Evolutionary conservation across 2,329 filamentous ascomycete species (phyloP).

Genomic region (Xylaria polymorpha): DNA sequence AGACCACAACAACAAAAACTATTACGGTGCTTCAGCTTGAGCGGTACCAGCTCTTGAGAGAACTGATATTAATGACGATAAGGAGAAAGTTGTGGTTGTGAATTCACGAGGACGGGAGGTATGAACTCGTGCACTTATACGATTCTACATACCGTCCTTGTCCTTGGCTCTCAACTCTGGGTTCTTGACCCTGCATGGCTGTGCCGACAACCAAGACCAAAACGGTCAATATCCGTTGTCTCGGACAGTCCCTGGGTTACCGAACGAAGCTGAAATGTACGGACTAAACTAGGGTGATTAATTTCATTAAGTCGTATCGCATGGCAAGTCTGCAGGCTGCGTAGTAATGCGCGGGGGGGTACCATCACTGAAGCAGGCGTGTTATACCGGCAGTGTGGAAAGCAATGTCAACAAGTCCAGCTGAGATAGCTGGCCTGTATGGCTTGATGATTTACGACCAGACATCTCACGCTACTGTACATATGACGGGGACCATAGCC

Average conservation of each 20-base stretch:
- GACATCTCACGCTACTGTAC: not conserved
- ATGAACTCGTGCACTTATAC: constrained; percentile 10
- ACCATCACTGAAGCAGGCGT: not conserved
- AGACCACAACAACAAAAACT: constrained; percentile 28
- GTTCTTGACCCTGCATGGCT: not conserved
- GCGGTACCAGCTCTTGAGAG: constrained; percentile 21
- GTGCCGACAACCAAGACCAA: constrained; percentile 2
- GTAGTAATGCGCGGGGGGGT: not conserved
- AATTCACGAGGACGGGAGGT: not conserved
- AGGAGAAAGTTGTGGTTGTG: not conserved
- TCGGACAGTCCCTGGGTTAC: not conserved
- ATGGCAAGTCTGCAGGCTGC: not conserved
- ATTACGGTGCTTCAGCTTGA: constrained; percentile 36
- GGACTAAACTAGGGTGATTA: not conserved
- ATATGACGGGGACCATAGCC: not conserved
- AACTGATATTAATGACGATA: constrained; percentile 17
- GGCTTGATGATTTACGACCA: not conserved
- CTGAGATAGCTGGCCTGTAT: not conserved
- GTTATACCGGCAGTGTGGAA: not conserved
- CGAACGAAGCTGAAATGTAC: constrained; percentile 12
- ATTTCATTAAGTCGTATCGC: constrained; percentile 3
- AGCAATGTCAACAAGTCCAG: constrained; percentile 4
- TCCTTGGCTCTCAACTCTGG: not conserved
- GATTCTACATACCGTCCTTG: not conserved
- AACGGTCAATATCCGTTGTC: not conserved